Base-by-base conservation (phyloP, 2,329 filamentous ascomycete species). In the Colletotrichum sansevieriae region DNA sequence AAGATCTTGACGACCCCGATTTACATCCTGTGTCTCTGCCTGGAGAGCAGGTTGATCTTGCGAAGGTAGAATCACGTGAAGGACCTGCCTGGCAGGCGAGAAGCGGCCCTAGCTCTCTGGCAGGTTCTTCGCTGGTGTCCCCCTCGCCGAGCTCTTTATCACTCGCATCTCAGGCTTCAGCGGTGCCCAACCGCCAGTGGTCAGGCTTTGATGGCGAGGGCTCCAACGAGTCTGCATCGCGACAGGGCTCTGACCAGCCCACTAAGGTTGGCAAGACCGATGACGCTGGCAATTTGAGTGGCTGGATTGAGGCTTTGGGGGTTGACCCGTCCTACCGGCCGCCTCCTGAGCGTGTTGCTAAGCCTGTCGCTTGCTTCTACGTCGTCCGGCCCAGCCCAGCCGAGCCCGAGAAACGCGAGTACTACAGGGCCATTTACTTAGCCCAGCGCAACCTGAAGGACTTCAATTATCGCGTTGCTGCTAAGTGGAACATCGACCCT, bases 281-380 rank as follows among this genome's bases (percentile, higher is more conserved):
- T 61, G 87, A 89, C 22, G 82, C 88, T 41, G 91, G 91, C 10
- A 88, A 87, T 25, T 82, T 94, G 33, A 91, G 89, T 69, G 92
- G 92, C 6, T 97, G 92, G 90, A 96, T 98, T 71, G 94, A 98
- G 77, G 94, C 94, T 1, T 81, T 97, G 8, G 96, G 94, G 37
- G 93, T 98, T n/a, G 96, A 98, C 77, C 84, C 90, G 15, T 87
- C 87, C 2, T 99, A 98, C 77, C 89, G 91, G 66, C 91, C 96
- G 51, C 95, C 95, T 0, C 82, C 86, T 1, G 93, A 97, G 74
- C 88, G 87, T 65, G 82, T 85, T 9, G 83, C 89, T 20, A 97
- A 93, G 78, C 82, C 86, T 78, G 90, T 97, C 47, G 95, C 95
- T 57, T 98, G 95, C 81, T 94, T 98, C 78, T 98, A 97, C 76